Evolutionary conservation across 2,329 filamentous ascomycete genomes (phyloP), one percentile per base, ranked within the genome.

Genomic region (Monilinia fructigena): DNA sequence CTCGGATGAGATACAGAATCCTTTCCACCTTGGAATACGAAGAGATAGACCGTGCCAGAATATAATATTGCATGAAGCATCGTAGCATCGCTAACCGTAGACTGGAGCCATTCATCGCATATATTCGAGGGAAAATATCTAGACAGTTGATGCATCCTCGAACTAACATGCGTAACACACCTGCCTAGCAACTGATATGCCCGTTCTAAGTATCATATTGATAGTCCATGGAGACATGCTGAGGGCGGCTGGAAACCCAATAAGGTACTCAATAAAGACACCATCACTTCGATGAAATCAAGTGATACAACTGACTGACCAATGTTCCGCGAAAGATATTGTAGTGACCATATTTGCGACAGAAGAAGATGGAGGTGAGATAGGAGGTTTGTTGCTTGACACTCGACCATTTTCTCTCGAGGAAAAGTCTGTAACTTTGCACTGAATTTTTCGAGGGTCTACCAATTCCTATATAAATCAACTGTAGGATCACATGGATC

Each of bases 11-110:
- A 69, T 2, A 71, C 64, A 10, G 66, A 67, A 11, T 70, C 70
- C 40, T 35, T 58, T 40, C 54, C 68, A 14, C 70, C 69, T 55
- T 68, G 56, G 4, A 68, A 47, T 31, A 72, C 55, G 4, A 68
- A 66, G n/a, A 72, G 26, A 55, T 69, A 70, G 0, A 72, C 38
- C 10, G 72, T 65, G 10, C 66, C 71, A 1, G 71, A 62, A 66
- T 73, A 73, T 18, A 73, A 54, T 58, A 72, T 63, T 2, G 65
- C 69, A 59, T 71, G 68, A 14, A 74, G 55, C 67, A 72, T 71
- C 3, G 68, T 69, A 23, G 69, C 63, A 67, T 74, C 72, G 2
- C 60, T 65, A 8, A 70, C 66, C 0, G 72, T 72, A 45, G 66
- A 70, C 11, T 60, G 70, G 28, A 74, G 70, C 72, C 72, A 73